These are phyloP conservation scores for Corymbia maculata DNA, from an alignment of 345 rosid genomes.

Conservation along the genomic window DNA sequence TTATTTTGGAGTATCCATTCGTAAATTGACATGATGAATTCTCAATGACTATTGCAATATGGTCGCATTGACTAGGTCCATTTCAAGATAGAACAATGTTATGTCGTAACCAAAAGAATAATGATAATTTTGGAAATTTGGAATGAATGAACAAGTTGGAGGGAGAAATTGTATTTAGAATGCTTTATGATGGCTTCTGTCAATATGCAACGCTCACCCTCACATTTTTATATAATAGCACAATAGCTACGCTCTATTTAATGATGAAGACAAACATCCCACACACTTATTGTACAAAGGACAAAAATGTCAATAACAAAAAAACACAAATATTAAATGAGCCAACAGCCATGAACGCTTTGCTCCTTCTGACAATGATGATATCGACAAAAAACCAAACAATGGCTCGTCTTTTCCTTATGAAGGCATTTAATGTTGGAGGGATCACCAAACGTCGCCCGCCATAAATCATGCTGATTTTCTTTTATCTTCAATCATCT, in stretches of 20 bases:
- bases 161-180: not conserved
- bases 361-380: not conserved
- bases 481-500: no score
- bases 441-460: no score
- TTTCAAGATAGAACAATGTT: no score
- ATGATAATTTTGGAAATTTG: not conserved
- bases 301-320: not conserved
- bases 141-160: not conserved
- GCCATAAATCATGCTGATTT: no score
- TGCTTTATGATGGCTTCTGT: not conserved
- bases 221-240: not conserved
- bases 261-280: not conserved
- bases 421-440: no score
- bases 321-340: not conserved
- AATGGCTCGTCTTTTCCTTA: not conserved
- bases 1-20: no score
- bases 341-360: not conserved
- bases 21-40: no score
- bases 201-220: not conserved
- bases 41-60: no score
- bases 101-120: not conserved
- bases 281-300: not conserved
- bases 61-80: no score
- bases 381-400: no score
- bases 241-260: accelerated